Base-by-base conservation (phyloP, 2,329 filamentous ascomycete genomes). In the Chaetomiaceae sp. region DNA sequence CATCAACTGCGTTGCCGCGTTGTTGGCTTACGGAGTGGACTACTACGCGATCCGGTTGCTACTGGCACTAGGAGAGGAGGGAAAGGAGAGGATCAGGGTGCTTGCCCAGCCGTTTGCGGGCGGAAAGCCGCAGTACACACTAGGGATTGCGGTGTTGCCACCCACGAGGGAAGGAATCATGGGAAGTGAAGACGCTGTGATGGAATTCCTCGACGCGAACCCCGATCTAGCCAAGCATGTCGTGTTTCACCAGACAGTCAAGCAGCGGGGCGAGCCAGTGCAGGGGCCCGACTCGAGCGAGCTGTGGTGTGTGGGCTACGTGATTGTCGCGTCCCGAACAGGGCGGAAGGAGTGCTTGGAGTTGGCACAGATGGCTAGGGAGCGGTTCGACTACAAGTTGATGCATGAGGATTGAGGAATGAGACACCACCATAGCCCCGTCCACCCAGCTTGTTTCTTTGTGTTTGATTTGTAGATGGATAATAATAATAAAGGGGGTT, bases 21-120 rank as follows among this genome's bases (percentile, higher is more conserved):
- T 62, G 27, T 54, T 65, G 13, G 59, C 64, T 8, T 62, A 66
- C 32, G 66, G 66, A 4, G 61, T 68, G 4, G 65, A 67, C 49
- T 67, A 66, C 47, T 68, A 62, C 37, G 64, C 62, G 5, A 45
- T 66, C 25, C 55, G 61, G 25, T 37, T 66, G 23, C 57, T 66
- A 1, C 44, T 58, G 4, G 50, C 58, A 8, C 49, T 65, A 7
- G 62, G 61, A 3, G 16, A 20, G n/a, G 20, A 40, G 1, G 56
- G 55, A 16, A 27, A 58, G 13, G 46, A 48, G 14, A 48, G 62
- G 5, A 53, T 60, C 14, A 44, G 33, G 14, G 59, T 59, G 1
- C 52, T 66, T 16, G 53, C 63, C 0, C 36, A 55, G 34, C 58
- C 64, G 1, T 66, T 66, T 32, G 27, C n/a, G 5, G 47, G 41